Evolutionary conservation across 2,329 filamentous ascomycete species (phyloP), one percentile per base, ranked within the genome.

Genomic region (Nannizziopsis arthrosporioides): DNA sequence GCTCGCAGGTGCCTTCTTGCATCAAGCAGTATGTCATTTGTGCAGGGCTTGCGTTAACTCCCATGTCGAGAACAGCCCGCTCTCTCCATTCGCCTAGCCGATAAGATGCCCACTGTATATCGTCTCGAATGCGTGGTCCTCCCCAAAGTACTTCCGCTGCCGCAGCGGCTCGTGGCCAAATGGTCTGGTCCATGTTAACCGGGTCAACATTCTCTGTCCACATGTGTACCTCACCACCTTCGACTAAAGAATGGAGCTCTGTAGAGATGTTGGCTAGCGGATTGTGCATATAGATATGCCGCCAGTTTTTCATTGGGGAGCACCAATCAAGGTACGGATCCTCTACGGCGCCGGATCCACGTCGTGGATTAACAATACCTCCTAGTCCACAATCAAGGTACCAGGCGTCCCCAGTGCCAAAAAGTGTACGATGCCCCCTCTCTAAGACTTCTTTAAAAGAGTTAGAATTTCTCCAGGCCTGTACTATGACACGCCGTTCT

Each of bases 61-160:
- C 84, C 47, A 77, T 72, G 2, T 74, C 75, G 19, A 90, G 75
- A 69, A 93, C 70, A 10, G 47, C 44, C 34, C 85, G 71, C 72
- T 92, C 85, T 44, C 86, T 75, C 73, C 85, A 79, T 69, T 88
- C 84, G 41, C 77, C 77, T 59, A 93, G 65, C 43, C 87, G 66
- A 1, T 84, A 84, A 12, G 71, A 62, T 2, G 70, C 73, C 59
- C 89, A 84, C 51, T 76, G 75, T 2, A 73, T 68, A 18, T 56
- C 51, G 18, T 48, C 48, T 35, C 53, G 46, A 6, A 34, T 56
- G 31, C 54, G 47, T 74, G 68, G 44, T 5, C 85, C 85, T 36
- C 79, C 84, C 87, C 87, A 94, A 41, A 90, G 72, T 1, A 89
- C 79, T 68, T 93, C 87, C 19, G 76, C 84, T 0, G 81, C 84